A percentile compares a stretch with the other conserved stretches of the same genome.
Conservation (phyloP, 352 stramenopile genomes). For the Phytophthora rubi region DNA sequence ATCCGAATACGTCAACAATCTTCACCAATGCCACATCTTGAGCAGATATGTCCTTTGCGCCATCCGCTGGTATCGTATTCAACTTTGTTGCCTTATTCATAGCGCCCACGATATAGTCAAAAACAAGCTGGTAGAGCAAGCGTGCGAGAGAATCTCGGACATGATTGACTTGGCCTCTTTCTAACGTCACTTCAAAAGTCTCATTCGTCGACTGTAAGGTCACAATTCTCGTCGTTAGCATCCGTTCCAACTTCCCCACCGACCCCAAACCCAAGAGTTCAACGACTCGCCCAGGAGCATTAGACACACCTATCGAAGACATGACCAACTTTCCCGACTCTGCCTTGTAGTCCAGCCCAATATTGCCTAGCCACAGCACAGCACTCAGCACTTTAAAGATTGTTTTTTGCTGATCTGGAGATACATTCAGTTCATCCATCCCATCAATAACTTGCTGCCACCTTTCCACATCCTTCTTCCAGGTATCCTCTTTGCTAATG, state of each 20-base stretch:
- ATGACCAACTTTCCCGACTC: slow-evolving; percentile 35
- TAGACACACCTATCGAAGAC: slow-evolving; percentile 15
- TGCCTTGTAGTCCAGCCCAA: slow-evolving; percentile 47
- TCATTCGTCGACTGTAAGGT: slow-evolving; percentile 55
- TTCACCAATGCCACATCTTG: slow-evolving; percentile 36
- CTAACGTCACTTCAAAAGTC: slow-evolving; percentile 56
- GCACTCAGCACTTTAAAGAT: slow-evolving; percentile 74
- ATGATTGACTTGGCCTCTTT: slow-evolving; percentile 54
- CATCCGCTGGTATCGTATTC: slow-evolving; percentile 6
- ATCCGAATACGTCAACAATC: slow-evolving; percentile 81
- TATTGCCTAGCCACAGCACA: slow-evolving; percentile 76
- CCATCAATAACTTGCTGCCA: slow-evolving; percentile 66
- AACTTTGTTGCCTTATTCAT: slow-evolving; percentile 58
- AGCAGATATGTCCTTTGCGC: not conserved
- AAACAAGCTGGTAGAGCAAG: slow-evolving; percentile 63
- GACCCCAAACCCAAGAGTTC: slow-evolving; percentile 45
- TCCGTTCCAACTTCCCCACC: slow-evolving; percentile 32
- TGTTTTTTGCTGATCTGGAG: slow-evolving; percentile 44
- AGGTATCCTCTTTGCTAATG: slow-evolving; percentile 40
- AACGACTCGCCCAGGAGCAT: slow-evolving; percentile 36
- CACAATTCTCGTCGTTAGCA: slow-evolving; percentile 62
- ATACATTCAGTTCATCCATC: slow-evolving; percentile 52
- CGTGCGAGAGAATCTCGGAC: slow-evolving; percentile 62
- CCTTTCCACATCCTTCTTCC: slow-evolving; percentile 68
- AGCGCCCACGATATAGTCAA: slow-evolving; percentile 47